A percentile compares a stretch with the other conserved stretches of the same genome.
These are phyloP conservation scores for Leishmania aethiopica DNA, from an alignment of 208 protist species.

Conservation along the genomic window DNA sequence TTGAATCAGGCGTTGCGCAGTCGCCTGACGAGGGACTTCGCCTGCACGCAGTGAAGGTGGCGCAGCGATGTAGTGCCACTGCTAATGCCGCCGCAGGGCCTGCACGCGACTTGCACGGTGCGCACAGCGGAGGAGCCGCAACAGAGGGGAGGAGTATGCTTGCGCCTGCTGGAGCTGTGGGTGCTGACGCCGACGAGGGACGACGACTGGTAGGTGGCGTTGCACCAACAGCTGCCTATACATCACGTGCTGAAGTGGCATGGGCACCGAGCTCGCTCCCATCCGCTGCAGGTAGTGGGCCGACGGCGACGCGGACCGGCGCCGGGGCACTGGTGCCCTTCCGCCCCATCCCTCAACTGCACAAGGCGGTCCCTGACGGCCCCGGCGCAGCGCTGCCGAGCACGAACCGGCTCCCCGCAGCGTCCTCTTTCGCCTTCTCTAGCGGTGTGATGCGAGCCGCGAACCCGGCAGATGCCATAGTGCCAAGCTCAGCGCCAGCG, in stretches of 20 bases:
- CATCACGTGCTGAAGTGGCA: not conserved
- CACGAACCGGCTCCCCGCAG: not conserved
- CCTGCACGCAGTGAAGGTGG: not conserved
- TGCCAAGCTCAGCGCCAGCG: not conserved
- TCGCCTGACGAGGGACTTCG: not conserved
- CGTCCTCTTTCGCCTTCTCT: not conserved
- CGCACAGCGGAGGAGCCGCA: not conserved
- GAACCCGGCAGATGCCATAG: not conserved
- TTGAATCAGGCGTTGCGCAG: not conserved
- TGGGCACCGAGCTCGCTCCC: not conserved
- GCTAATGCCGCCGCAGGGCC: not conserved
- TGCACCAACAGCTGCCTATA: not conserved
- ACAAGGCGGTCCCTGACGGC: not conserved
- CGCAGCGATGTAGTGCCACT: not conserved
- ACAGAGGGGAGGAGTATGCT: not conserved
- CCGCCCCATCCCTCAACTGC: not conserved
- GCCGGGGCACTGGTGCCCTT: not conserved
- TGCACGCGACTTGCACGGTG: not conserved
- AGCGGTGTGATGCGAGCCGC: not conserved
- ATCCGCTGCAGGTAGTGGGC: not conserved
- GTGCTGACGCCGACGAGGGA: not conserved
- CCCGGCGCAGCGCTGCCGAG: conserved; percentile 1
- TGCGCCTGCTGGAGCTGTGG: not conserved
- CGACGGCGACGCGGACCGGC: not conserved
- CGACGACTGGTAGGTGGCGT: not conserved